These are phyloP conservation scores for Stephanodiscus minutulus DNA, from an alignment of 108 stramenopile genomes.

Conservation along the genomic window DNA sequence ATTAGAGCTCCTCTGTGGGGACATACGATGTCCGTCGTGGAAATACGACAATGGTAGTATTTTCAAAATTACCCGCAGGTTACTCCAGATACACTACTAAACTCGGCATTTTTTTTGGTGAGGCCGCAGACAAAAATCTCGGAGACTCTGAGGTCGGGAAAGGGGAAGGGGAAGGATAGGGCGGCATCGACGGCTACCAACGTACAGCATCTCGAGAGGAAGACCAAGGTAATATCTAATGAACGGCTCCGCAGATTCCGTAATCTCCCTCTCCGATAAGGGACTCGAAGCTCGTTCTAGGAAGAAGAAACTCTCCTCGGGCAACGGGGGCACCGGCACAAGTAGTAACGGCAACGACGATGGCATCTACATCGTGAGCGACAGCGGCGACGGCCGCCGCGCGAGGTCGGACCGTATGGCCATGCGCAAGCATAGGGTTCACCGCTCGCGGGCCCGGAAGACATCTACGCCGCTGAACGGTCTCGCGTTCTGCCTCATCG, in stretches of 20 bases:
- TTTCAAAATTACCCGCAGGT: too few relatives aligned
- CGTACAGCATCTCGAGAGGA: too few relatives aligned
- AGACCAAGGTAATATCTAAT: constrained; percentile 3
- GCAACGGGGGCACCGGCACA: background rate
- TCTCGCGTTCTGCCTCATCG: constrained; percentile 20
- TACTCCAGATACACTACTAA: too few relatives aligned
- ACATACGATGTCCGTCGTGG: too few relatives aligned
- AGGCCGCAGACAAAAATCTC: too few relatives aligned
- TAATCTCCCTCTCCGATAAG: background rate
- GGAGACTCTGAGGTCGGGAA: too few relatives aligned
- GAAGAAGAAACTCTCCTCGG: constrained; percentile 18
- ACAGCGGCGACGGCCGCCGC: constrained; percentile 22
- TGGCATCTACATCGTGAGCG: constrained; percentile 31
- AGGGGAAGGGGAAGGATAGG: too few relatives aligned
- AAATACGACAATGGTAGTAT: too few relatives aligned
- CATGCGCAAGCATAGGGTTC: constrained; percentile 24
- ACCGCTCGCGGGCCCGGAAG: constrained; percentile 34
- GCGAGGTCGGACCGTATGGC: constrained; percentile 27
- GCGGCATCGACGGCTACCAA: too few relatives aligned
- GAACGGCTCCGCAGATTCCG: constrained; percentile 1
- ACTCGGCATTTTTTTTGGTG: too few relatives aligned
- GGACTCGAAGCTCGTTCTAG: constrained; percentile 40
- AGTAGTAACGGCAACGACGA: background rate
- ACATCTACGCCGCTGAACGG: constrained; percentile 6
- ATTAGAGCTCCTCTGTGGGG: too few relatives aligned